Percentiles rank a stretch among this genome's conserved stretches.
Conservation (phyloP, 169 alveolate genomes). For the Theileria equi region DNA sequence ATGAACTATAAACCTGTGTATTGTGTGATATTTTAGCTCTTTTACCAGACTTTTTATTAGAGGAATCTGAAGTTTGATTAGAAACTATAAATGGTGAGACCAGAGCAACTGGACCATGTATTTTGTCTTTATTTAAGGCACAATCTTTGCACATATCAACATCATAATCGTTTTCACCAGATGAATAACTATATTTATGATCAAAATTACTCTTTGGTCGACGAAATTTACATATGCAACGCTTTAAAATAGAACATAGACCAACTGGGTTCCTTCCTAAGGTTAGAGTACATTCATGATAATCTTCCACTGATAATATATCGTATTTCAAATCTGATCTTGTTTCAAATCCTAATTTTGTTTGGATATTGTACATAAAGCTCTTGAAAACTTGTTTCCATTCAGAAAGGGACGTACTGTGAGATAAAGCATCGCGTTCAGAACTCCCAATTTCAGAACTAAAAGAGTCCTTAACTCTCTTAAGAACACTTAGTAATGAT, state of each 20-base stretch:
- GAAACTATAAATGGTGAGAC: background rate
- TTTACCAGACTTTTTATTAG: too few species aligned
- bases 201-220: background rate
- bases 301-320: conserved; percentile 12
- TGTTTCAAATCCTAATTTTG: conserved; percentile 1
- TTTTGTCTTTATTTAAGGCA: too few species aligned
- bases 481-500: background rate
- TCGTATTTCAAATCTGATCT: background rate
- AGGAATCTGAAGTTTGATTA: too few species aligned
- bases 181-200: background rate
- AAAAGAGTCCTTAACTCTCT: too few species aligned
- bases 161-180: background rate
- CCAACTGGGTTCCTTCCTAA: conserved; percentile 55
- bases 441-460: too few species aligned
- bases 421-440: too few species aligned
- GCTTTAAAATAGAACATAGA: background rate
- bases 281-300: conserved; percentile 14
- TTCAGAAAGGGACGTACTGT: background rate
- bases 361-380: background rate
- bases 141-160: background rate
- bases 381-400: conserved; percentile 15
- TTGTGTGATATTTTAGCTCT: too few species aligned
- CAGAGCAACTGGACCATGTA: too few species aligned
- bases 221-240: conserved; percentile 34
- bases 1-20: too few species aligned